phyloP scores from a whole-genome alignment of 441 rosid genomes.

The Jatropha podagrica region DNA sequence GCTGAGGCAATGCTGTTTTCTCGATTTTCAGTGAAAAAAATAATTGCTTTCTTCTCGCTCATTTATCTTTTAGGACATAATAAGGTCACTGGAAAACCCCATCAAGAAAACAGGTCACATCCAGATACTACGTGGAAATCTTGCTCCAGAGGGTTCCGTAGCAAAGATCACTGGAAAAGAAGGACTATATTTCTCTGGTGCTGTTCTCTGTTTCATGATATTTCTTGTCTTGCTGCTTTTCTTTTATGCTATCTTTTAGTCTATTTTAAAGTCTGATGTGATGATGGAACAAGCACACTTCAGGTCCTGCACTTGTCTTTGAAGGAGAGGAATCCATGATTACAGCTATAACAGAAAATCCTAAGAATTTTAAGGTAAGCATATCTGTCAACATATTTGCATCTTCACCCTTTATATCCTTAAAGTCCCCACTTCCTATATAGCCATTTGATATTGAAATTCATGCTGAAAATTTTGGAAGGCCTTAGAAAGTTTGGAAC shows the following conservation, averaged over 20 bases:
- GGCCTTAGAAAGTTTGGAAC: not conserved
- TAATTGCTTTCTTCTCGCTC: not conserved
- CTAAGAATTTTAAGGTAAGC: constrained; percentile 74
- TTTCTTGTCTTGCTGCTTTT: not conserved
- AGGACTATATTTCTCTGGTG: constrained; percentile 91
- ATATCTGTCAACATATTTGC: not conserved
- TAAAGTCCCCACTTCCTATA: not conserved
- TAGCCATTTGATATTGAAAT: not conserved
- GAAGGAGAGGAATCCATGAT: constrained; percentile 97
- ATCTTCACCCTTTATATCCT: not conserved
- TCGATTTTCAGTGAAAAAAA: not conserved
- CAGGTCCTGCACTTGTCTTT: constrained; percentile 97
- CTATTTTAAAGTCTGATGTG: not conserved
- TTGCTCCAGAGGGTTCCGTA: constrained; percentile 96
- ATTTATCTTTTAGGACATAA: constrained; percentile 56
- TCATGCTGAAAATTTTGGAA: not conserved
- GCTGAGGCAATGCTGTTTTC: not conserved
- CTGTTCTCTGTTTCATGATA: constrained; percentile 14
- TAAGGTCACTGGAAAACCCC: constrained; percentile 74
- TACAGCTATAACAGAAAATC: constrained; percentile 77
- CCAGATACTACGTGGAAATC: constrained; percentile 82
- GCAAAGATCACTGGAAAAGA: constrained; percentile 99
- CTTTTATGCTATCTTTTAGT: constrained; percentile 1
- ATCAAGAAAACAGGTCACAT: constrained; percentile 94
- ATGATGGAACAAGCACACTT: constrained; percentile 23